These are phyloP conservation scores for Penicillium riverlandense DNA, from an alignment of 495 filamentous ascomycete genomes.

Conservation along the genomic window DNA sequence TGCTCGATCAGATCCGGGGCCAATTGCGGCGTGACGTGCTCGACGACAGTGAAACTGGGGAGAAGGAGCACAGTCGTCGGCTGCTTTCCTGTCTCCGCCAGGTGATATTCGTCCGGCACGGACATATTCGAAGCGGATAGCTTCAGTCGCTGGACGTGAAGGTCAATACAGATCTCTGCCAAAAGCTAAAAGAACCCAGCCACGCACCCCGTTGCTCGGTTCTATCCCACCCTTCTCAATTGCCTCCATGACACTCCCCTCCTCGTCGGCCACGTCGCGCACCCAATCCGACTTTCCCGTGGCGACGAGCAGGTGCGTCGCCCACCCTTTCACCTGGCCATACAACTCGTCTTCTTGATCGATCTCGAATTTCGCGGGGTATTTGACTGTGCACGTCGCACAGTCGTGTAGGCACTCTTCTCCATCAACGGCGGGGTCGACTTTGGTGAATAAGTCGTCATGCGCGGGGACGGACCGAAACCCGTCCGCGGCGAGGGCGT, in stretches of 20 bases:
- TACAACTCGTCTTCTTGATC: slow-evolving; percentile 76
- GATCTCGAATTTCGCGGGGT: slow-evolving; percentile 68
- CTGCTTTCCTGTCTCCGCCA: slow-evolving; percentile 48
- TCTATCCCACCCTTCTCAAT: slow-evolving; percentile 56
- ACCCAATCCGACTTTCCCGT: slow-evolving; percentile 96
- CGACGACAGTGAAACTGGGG: slow-evolving; percentile 78
- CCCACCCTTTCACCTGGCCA: slow-evolving; percentile 82
- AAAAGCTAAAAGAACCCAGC: no score
- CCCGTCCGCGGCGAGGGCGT: slow-evolving; percentile 18
- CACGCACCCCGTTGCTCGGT: slow-evolving; percentile 67
- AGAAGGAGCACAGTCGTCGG: slow-evolving; percentile 82
- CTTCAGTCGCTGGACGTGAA: slow-evolving; percentile 60
- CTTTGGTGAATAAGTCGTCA: slow-evolving; percentile 39
- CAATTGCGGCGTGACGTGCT: slow-evolving; percentile 72
- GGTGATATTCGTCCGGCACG: slow-evolving; percentile 53
- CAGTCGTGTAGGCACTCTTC: slow-evolving; percentile 90
- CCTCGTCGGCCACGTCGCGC: slow-evolving; percentile 80
- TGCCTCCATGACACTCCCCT: slow-evolving; percentile 92
- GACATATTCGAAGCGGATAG: slow-evolving; percentile 92
- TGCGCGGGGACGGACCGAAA: slow-evolving; percentile 32
- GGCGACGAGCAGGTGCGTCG: slow-evolving; percentile 83
- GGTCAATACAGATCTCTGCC: no score
- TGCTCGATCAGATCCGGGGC: slow-evolving; percentile 65
- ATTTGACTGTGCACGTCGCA: slow-evolving; percentile 67
- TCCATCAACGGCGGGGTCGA: slow-evolving; percentile 67